A percentile compares a stretch with the other conserved stretches of the same genome.
Evolutionary conservation across 768 basidiomycete species (phyloP).

Genomic region (Pluteus cervinus): DNA sequence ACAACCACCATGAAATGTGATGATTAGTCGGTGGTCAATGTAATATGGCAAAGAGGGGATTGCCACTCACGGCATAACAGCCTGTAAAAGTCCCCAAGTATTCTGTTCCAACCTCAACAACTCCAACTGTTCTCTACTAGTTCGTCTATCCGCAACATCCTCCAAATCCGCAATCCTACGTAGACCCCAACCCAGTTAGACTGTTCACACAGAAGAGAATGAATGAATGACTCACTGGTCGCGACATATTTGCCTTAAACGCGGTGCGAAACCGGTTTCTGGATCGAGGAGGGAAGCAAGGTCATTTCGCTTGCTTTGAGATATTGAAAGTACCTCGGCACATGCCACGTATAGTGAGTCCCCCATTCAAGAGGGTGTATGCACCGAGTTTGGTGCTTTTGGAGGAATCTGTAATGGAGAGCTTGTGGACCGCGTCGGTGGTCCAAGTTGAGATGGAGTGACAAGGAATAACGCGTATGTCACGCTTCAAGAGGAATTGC

Average conservation of each 20-base stretch:
- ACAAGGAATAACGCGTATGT: too few relatives aligned
- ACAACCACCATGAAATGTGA: not conserved
- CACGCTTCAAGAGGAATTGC: too few relatives aligned
- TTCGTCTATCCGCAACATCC: conserved; percentile 29
- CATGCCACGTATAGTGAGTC: conserved; percentile 56
- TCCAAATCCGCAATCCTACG: conserved; percentile 48
- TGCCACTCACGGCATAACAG: conserved; percentile 72
- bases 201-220: too few relatives aligned
- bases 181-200: conserved; percentile 3
- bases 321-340: conserved; percentile 59
- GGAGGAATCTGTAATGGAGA: too few relatives aligned
- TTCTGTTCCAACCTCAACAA: conserved; percentile 67
- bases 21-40: not conserved
- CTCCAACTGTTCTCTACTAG: conserved; percentile 48
- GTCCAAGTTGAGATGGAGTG: too few relatives aligned
- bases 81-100: conserved; percentile 79
- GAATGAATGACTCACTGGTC: conserved; percentile 44
- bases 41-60: not conserved
- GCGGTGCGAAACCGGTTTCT: conserved; percentile 64
- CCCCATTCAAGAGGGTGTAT: conserved; percentile 29
- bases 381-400: too few relatives aligned
- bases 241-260: conserved; percentile 42
- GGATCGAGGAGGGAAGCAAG: conserved; percentile 59
- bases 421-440: too few relatives aligned
- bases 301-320: conserved; percentile 52